A percentile compares a stretch with the other conserved stretches of the same genome.
Conservation (phyloP, 768 basidiomycete species). For the Termitomyces sp. region DNA sequence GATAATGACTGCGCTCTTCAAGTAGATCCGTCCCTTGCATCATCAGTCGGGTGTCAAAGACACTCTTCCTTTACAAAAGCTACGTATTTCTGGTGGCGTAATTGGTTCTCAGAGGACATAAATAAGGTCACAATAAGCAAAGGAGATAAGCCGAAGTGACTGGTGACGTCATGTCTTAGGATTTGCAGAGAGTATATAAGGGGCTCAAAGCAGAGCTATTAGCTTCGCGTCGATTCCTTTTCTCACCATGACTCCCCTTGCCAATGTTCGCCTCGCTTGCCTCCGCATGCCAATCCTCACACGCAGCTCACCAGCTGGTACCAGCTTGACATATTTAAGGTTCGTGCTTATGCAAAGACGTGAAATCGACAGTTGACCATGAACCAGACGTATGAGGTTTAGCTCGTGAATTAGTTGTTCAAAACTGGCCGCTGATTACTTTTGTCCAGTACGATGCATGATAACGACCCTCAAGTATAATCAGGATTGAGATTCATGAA, state of each 20-base stretch:
- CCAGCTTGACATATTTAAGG: background rate
- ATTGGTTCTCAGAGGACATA: background rate
- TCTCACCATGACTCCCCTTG: conserved; percentile 10
- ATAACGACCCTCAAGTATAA: conserved; percentile 50
- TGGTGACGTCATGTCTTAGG: conserved; percentile 16
- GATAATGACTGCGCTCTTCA: background rate
- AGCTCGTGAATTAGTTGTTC: background rate
- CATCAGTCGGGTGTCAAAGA: background rate
- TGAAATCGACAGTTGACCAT: background rate
- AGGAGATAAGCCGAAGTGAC: background rate
- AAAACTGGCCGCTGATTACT: conserved; percentile 8
- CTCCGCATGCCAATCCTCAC: background rate
- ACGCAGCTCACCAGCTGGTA: background rate
- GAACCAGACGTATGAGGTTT: conserved; percentile 22
- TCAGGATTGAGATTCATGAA: background rate
- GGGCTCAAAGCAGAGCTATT: background rate
- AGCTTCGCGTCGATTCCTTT: background rate
- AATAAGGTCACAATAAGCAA: background rate
- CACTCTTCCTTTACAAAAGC: background rate
- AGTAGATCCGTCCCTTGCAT: background rate
- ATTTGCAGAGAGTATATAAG: conserved; percentile 8
- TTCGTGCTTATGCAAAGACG: background rate
- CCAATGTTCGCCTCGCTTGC: conserved; percentile 1
- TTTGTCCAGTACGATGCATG: conserved; percentile 46
- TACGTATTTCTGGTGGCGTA: background rate